Base-by-base conservation (phyloP, 164 flowering plant genomes). In the Nymphaea thermarum region DNA sequence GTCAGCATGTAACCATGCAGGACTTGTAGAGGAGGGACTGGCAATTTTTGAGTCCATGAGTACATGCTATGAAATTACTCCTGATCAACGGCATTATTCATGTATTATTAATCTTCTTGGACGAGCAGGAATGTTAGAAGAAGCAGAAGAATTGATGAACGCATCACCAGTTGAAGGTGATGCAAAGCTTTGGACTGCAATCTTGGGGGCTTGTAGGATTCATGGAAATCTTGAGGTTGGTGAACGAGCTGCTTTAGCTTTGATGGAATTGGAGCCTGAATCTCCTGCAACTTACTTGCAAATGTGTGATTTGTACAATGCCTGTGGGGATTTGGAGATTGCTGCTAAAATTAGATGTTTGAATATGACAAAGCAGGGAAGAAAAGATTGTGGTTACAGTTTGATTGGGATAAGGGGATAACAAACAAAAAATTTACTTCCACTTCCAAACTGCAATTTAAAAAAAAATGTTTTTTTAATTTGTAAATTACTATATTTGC, bases 21-120 rank as follows among this genome's bases (percentile, higher is more conserved):
- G 97, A 8, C 59, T 91, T 59, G 84, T 89, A 41, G 77, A 81
- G 73, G 93, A 85, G 76, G 96, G 89, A 43, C 63, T 67, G 70
- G 25, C 57, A 47, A 53, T 87, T 42, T 91, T 88, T 69, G 55
- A 82, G 45, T 77, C 77, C 7, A 85, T 88, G 95, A 76, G 61
- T 67, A 57, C 63, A 44, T 12, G 45, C 15, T 74, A 79, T 61
- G 82, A 81, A 43, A 72, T 87, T 43, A 5, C 42, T 12, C 91
- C 91, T 64, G 86, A 82, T 25, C 67, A 72, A 62, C 70, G 78
- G 65, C 97, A 87, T 71, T 84, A 75, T 74, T 84, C 95, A 43
- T 86, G 91, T 59, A 81, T 91, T 88, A 79, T 91, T 10, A 92
- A 88, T 80, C 85, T 88, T 64, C 77, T 89, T 2, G 84, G 95